Conservation (phyloP, 345 rosid species). For the Acer yangbiense region DNA sequence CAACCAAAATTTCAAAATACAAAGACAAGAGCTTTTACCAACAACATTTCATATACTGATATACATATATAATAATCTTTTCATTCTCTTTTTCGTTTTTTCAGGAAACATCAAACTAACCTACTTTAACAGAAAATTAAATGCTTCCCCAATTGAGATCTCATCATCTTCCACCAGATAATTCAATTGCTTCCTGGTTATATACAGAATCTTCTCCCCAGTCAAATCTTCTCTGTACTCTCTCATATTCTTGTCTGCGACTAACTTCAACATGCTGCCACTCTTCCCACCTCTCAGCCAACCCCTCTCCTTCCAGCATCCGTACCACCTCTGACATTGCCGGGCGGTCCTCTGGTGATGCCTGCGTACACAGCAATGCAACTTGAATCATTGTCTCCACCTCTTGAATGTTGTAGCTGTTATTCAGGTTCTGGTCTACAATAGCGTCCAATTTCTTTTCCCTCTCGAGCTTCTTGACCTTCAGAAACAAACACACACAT, state of each 20-base stretch:
- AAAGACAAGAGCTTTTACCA: not conserved
- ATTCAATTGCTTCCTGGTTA: slow-evolving; percentile 82
- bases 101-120: not conserved
- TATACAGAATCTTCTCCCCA: slow-evolving; percentile 84
- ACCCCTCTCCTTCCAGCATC: slow-evolving; percentile 98
- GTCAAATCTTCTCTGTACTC: slow-evolving; percentile 77
- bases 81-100: not conserved
- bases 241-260: slow-evolving; percentile 80
- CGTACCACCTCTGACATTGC: slow-evolving; percentile 90
- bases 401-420: slow-evolving; percentile 56
- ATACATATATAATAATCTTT: not conserved
- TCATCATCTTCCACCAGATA: slow-evolving; percentile 85
- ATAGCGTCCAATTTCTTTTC: slow-evolving; percentile 82
- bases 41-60: slow-evolving; percentile 13
- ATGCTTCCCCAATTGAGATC: not conserved
- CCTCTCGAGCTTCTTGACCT: slow-evolving; percentile 96
- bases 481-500: slow-evolving; percentile 13
- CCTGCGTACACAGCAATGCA: slow-evolving; percentile 86
- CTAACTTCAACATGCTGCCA: slow-evolving; percentile 89
- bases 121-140: slow-evolving; percentile 1
- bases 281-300: slow-evolving; percentile 97
- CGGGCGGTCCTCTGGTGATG: slow-evolving; percentile 85
- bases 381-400: slow-evolving; percentile 94
- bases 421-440: slow-evolving; percentile 73
- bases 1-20: slow-evolving; percentile 9